A percentile compares a stretch with the other conserved stretches of the same genome.
These are phyloP conservation scores for Cercospora nicotianae DNA, from an alignment of 2,329 filamentous ascomycete species.

Conservation along the genomic window DNA sequence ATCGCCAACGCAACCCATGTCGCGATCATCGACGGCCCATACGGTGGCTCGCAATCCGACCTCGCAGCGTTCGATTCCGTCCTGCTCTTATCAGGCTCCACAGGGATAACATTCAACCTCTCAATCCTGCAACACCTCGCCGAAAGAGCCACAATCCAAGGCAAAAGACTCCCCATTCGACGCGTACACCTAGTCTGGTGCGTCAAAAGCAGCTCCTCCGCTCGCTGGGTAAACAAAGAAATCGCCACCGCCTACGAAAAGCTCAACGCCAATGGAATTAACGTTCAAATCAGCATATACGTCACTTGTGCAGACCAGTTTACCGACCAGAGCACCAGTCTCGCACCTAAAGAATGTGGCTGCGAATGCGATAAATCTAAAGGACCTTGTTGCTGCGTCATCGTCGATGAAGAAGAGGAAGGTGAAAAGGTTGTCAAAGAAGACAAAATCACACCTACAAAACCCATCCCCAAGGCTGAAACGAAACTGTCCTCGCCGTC, in stretches of 20 bases:
- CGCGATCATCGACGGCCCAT: slow-evolving; percentile 33
- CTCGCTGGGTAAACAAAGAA: slow-evolving; percentile 29
- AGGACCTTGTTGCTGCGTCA: slow-evolving; percentile 30
- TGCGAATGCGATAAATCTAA: slow-evolving; percentile 32
- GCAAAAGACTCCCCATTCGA: slow-evolving; percentile 27
- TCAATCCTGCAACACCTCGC: slow-evolving; percentile 32
- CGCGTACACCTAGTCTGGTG: slow-evolving; percentile 33
- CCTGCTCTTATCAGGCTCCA: slow-evolving; percentile 32
- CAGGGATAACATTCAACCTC: slow-evolving; percentile 34
- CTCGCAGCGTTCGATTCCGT: slow-evolving; percentile 34
- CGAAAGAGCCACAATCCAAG: slow-evolving; percentile 22
- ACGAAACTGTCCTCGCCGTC: neutral
- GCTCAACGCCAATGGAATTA: slow-evolving; percentile 24
- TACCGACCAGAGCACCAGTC: slow-evolving; percentile 18
- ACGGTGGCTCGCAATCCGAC: slow-evolving; percentile 28
- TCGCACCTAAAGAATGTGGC: slow-evolving; percentile 26
- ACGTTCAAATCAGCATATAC: slow-evolving; percentile 27
- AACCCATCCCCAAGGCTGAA: neutral
- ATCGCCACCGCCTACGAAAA: slow-evolving; percentile 24
- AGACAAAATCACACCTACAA: slow-evolving; percentile 17
- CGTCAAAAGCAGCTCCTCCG: slow-evolving; percentile 27
- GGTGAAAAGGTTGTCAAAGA: slow-evolving; percentile 16
- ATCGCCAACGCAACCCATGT: slow-evolving; percentile 18
- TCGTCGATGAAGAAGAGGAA: slow-evolving; percentile 20
- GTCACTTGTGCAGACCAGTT: slow-evolving; percentile 33